Base-by-base conservation (phyloP, 345 rosid genomes). In the Ailanthus altissimus region DNA sequence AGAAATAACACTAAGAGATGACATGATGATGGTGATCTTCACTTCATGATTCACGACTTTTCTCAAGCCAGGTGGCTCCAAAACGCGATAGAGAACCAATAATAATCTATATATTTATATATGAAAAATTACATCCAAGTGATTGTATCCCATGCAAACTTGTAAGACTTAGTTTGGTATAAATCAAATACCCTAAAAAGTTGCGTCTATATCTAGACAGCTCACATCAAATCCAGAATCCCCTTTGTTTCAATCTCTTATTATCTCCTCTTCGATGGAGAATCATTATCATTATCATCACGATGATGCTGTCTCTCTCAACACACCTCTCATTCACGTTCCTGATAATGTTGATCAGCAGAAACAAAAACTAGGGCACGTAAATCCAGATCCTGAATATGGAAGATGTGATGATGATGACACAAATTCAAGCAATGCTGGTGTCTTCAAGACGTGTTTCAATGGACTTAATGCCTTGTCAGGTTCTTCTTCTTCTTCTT, bases 391-490 rank as follows among this genome's bases (percentile, higher is more conserved):
- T 38, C 15, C 15, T 32, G 45, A 36, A 11, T 21, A n/a, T 36
- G 67, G 23, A 32, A 60, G 42, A 8, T 3, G 9, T 1, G 20
- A 10, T 4, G 1, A 42, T 9, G 14, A 14, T 26, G 57, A 25
- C 11, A 13, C 4, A 23, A 28, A 67, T 49, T 25, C n/a, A 13
- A 9, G 23, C 12, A 18, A 18, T 14, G 36, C 63, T n/a, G 5
- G 12, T 56, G 46, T 56, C 47, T 72, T 40, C 75, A 72, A 40
- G 16, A 42, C 66, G 0, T 57, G 75, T 57, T 72, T 72, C 40
- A 72, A 57, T 21, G 75, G 75, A 72, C 63, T 72, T 50, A 56
- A 56, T 56, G 63, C 64, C 20, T 56, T 56, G 10, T 54, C 51
- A 40, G 75, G 64, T 56, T 72, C 62, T 38, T 56, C 38, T 32